Evolutionary conservation across 306 rosid species (phyloP), one percentile per base, ranked within the genome.

Genomic region (Cucumis melo): DNA sequence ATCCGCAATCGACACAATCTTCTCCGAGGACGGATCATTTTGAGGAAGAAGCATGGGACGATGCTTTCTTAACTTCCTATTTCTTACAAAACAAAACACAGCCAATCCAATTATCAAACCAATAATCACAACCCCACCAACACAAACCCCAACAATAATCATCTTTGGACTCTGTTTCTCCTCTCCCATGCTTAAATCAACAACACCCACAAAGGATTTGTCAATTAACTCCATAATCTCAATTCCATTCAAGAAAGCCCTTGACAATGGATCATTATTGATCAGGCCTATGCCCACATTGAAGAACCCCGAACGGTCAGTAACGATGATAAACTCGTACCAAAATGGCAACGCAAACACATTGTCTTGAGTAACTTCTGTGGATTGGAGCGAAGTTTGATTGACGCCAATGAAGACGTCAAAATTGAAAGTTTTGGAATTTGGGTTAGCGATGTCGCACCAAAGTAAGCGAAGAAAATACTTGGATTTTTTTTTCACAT

Each of bases 161-260:
- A n/a, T 1, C 66, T 48, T 63, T 27, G 23, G 42, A 10, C 36
- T 62, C 2, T 34, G 19, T 21, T 48, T 63, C 14, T 36, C 62
- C 7, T 36, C 36, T 21, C 19, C n/a, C 9, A 3, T 7, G 20
- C 7, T 34, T 50, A 63, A 20, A 8, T 48, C 46, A 8, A 50
- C 4, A n/a, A 13, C 21, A 29, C 73, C 74, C 56, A 29, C 32
- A 60, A 23, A 19, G 2, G 72, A 60, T 61, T 61, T 62, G 5
- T 62, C 60, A 27, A 77, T 10, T 60, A 77, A 62, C 46, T 77
- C 73, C 71, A 61, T 42, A 61, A 77, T 77, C 46, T 77, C 79
- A 23, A 62, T 0, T 13, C 79, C 79, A 34, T 61, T 77, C 23
- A 77, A 20, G 21, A 77, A 77, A 1, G 32, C 73, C 24, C 19